Conservation (phyloP, 352 stramenopile species). For the Plasmopara halstedii region DNA sequence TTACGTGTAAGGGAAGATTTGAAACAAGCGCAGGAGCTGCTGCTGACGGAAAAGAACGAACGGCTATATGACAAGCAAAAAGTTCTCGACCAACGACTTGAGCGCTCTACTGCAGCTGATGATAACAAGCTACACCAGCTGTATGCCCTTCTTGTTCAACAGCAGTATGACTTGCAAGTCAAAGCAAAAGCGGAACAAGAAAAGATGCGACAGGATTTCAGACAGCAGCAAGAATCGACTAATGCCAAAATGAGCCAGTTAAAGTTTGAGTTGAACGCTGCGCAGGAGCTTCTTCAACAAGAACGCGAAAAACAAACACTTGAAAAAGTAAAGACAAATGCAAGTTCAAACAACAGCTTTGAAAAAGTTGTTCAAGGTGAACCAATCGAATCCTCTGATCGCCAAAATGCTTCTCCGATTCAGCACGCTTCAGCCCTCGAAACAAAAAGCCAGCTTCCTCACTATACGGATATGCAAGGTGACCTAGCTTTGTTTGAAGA, state of each 20-base stretch:
- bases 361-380: background rate
- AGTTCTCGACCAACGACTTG: constrained; percentile 36
- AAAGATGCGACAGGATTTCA: constrained; percentile 29
- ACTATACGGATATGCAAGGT: constrained; percentile 11
- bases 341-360: constrained; percentile 16
- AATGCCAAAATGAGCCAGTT: constrained; percentile 28
- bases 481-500: constrained; percentile 41
- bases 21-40: constrained; percentile 38
- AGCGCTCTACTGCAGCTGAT: constrained; percentile 10
- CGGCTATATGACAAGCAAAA: constrained; percentile 55
- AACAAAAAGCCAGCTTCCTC: constrained; percentile 7
- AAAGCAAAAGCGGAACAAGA: constrained; percentile 49
- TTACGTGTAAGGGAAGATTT: constrained; percentile 30
- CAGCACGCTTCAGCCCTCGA: background rate
- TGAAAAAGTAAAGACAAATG: constrained; percentile 33
- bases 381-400: background rate
- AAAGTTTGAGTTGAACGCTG: constrained; percentile 30
- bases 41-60: constrained; percentile 48
- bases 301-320: constrained; percentile 34
- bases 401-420: background rate
- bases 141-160: constrained; percentile 9
- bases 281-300: constrained; percentile 39
- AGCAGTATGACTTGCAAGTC: constrained; percentile 28
- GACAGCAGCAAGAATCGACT: constrained; percentile 19
- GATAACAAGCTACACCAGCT: constrained; percentile 16